These are phyloP conservation scores for Tricholoma hemisulphureum DNA, from an alignment of 768 basidiomycete genomes.

Conservation along the genomic window DNA sequence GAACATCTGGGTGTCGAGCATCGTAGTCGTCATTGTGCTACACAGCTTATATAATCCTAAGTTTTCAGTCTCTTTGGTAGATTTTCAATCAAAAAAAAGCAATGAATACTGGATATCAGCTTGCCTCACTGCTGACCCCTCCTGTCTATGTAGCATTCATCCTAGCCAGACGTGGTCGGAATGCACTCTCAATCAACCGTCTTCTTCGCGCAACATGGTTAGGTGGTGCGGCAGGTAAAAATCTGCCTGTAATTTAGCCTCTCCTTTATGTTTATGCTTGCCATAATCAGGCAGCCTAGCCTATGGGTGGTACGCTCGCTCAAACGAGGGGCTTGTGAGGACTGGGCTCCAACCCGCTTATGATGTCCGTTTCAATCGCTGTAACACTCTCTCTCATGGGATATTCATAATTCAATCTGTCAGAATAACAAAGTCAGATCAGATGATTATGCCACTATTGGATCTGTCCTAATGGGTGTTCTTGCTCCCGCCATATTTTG, in stretches of 20 bases:
- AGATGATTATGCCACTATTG: constrained; percentile 77
- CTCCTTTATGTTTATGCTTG: constrained; percentile 2
- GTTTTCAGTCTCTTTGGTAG: neutral
- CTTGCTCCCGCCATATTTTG: constrained; percentile 71
- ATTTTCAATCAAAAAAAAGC: constrained; percentile 35
- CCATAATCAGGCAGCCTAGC: constrained; percentile 46
- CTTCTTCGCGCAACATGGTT: constrained; percentile 73
- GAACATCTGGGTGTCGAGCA: constrained; percentile 63
- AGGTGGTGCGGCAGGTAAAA: constrained; percentile 60
- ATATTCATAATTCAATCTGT: neutral
- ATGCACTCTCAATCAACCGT: constrained; percentile 57
- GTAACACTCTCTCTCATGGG: constrained; percentile 1
- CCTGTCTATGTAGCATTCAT: constrained; percentile 57
- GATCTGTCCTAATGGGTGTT: constrained; percentile 60
- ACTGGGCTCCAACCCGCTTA: constrained; percentile 52
- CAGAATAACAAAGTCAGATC: constrained; percentile 59
- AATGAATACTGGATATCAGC: constrained; percentile 66
- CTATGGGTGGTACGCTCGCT: constrained; percentile 58
- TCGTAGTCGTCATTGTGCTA: constrained; percentile 35
- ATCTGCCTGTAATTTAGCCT: neutral
- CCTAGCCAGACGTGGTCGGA: constrained; percentile 52
- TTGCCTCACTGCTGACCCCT: constrained; percentile 61
- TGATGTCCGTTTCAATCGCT: constrained; percentile 41
- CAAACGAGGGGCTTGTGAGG: constrained; percentile 48
- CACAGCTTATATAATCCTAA: constrained; percentile 23